Evolutionary conservation across 768 basidiomycete species (phyloP).

Genomic region (Lactarius sanguifluus): DNA sequence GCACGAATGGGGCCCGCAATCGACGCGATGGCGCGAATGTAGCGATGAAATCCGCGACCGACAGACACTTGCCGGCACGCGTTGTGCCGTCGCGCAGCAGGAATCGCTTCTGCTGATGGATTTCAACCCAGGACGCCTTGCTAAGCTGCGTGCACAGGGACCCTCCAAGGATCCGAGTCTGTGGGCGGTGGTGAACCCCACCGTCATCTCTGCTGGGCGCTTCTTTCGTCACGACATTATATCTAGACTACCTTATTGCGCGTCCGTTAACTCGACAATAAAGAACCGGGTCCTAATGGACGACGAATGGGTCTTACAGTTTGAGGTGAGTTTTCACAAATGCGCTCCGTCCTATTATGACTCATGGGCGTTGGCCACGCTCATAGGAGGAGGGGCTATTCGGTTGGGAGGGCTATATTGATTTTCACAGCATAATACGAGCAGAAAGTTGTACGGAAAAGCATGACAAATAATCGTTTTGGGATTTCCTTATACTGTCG

Average conservation of each 20-base stretch:
- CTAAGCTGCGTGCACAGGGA: background rate
- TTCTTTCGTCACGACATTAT: conserved; percentile 18
- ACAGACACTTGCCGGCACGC: conserved; percentile 23
- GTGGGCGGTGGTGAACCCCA: background rate
- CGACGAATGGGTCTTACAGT: conserved; percentile 26
- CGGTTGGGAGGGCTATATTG: conserved; percentile 26
- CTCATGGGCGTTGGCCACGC: background rate
- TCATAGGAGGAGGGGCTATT: conserved; percentile 26
- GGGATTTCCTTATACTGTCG: background rate
- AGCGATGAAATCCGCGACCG: conserved; percentile 18
- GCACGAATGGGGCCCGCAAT: conserved; percentile 21
- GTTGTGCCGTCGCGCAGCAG: conserved; percentile 21
- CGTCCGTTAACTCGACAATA: background rate
- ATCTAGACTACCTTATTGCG: conserved; percentile 19
- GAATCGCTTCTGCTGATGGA: conserved; percentile 22
- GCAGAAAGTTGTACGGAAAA: conserved; percentile 86
- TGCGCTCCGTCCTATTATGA: background rate
- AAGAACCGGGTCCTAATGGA: conserved; percentile 24
- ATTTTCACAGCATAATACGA: conserved; percentile 53
- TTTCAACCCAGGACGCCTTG: conserved; percentile 21
- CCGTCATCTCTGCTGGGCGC: conserved; percentile 6
- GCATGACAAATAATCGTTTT: conserved; percentile 87
- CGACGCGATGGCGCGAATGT: conserved; percentile 23
- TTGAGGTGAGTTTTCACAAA: conserved; percentile 13
- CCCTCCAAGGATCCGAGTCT: background rate